Evolutionary conservation across 257 asterid genomes (phyloP).

Genomic region (Solanum tarijense): DNA sequence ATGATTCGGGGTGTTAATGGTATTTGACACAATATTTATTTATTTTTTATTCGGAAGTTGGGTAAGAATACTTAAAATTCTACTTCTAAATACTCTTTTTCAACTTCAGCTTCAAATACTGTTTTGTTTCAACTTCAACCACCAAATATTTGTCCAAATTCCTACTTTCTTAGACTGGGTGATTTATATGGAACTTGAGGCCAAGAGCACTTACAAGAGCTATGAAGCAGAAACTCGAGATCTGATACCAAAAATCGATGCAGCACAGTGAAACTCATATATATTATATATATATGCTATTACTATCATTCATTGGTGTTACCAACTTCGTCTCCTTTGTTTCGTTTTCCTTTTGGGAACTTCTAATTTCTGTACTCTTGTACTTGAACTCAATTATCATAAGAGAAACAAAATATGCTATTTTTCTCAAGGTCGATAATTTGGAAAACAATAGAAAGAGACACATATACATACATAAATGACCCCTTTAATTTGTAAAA

Average conservation of each 20-base stretch:
- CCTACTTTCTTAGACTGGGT: not conserved
- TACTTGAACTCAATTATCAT: not conserved
- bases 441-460: not conserved
- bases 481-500: not conserved
- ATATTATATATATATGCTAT: not conserved
- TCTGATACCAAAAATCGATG: not conserved
- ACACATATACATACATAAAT: not conserved
- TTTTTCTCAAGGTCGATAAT: not conserved
- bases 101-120: not conserved
- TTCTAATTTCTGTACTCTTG: not conserved
- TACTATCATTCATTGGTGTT: not conserved
- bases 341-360: not conserved
- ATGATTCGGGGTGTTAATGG: not conserved
- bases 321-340: not conserved
- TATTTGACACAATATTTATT: not conserved
- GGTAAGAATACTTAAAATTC: not conserved
- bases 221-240: not conserved
- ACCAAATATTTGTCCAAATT: not conserved
- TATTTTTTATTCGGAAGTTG: not conserved
- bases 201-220: not conserved
- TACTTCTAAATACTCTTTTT: not conserved
- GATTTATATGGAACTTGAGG: not conserved
- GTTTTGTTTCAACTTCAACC: not conserved
- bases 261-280: not conserved
- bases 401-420: not conserved